Evolutionary conservation across 257 asterid genomes (phyloP).

Genomic region (Solanum sitiens): DNA sequence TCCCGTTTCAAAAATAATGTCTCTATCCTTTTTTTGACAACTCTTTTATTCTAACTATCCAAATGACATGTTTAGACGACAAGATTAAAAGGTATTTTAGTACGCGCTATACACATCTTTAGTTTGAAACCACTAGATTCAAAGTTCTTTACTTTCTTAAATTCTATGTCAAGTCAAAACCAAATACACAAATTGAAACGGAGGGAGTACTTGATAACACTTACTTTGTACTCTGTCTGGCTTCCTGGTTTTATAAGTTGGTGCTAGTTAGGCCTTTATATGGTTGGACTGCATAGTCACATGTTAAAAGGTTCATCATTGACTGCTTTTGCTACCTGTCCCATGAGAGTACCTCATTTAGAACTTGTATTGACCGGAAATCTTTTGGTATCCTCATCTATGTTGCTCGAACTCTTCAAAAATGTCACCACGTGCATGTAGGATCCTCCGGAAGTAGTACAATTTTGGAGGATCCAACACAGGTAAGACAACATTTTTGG

Average conservation of each 20-base stretch:
- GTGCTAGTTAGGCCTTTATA: neutral
- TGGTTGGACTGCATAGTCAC: neutral
- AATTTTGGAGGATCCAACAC: neutral
- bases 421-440: neutral
- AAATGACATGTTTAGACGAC: neutral
- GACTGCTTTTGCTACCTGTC: neutral
- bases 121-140: neutral
- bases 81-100: neutral
- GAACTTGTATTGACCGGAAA: neutral
- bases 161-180: neutral
- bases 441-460: neutral
- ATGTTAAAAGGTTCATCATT: neutral
- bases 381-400: neutral
- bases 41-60: neutral
- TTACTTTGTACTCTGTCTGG: neutral
- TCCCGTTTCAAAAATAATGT: no score
- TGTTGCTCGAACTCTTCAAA: neutral
- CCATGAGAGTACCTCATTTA: neutral
- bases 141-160: neutral
- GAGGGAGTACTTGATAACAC: neutral
- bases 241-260: neutral
- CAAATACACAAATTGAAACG: neutral
- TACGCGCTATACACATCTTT: neutral
- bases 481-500: no score
- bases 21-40: neutral